phyloP scores from a whole-genome alignment of 2,329 filamentous ascomycete genomes.

The Truncatella angustata region DNA sequence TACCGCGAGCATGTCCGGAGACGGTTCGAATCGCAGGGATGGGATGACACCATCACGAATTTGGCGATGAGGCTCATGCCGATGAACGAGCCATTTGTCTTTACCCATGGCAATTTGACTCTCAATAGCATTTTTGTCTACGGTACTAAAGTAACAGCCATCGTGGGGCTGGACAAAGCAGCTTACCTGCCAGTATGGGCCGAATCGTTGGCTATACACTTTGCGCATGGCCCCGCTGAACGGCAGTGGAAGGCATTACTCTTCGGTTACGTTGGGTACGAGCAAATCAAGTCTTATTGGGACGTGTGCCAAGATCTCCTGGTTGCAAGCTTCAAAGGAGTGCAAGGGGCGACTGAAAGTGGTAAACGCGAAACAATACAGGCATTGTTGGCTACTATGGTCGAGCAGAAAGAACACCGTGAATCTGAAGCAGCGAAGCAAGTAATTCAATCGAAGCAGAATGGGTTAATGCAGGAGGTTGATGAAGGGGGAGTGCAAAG shows the following conservation, averaged over 20 bases:
- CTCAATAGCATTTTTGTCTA: conserved; percentile 19
- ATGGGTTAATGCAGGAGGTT: no score
- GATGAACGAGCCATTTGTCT: conserved; percentile 18
- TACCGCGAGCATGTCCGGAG: conserved; percentile 18
- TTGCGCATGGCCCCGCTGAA: not conserved
- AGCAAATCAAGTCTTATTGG: not conserved
- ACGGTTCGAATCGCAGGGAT: conserved; percentile 10
- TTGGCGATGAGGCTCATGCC: conserved; percentile 21
- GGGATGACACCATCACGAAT: conserved; percentile 13
- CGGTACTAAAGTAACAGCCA: not conserved
- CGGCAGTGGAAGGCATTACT: conserved; percentile 8
- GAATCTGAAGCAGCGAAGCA: no score
- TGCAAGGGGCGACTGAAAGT: not conserved
- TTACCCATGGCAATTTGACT: conserved; percentile 28
- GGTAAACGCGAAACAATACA: not conserved
- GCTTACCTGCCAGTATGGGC: conserved; percentile 6
- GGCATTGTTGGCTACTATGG: not conserved
- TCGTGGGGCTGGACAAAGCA: conserved; percentile 2
- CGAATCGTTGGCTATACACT: conserved; percentile 2
- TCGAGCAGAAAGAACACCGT: no score
- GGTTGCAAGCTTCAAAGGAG: not conserved
- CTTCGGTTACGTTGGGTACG: not conserved
- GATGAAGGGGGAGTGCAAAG: no score
- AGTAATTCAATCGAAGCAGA: no score
- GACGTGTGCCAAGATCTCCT: not conserved